Base-by-base conservation (phyloP, 306 rosid genomes). In the Vigna angularis region DNA sequence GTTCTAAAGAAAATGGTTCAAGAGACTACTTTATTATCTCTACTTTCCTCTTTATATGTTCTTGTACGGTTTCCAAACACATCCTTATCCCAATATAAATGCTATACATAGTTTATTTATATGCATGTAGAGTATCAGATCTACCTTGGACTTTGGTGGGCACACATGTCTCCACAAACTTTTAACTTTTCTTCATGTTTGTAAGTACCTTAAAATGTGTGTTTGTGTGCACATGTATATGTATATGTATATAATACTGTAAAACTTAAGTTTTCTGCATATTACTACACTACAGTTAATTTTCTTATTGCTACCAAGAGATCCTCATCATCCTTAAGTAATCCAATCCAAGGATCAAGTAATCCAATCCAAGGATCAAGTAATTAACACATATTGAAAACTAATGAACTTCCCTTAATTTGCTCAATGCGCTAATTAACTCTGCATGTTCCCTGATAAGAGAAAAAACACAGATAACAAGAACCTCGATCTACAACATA, bases 371-470 rank as follows among this genome's bases (percentile, higher is more conserved):
- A 16, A 18, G 30, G 32, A 55, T 18, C 58, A 55, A 55, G 18
- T 45, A 45, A 12, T 45, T 30, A 15, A 32, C 45, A 16, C 7
- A 34, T 62, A n/a, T 16, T 32, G 68, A 30, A 48, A 42, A 15
- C 44, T 14, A 14, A 42, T 42, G 3, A 9, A 9, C 12, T 66
- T 73, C n/a, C 26, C 69, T 44, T 24, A 24, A 22, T 57, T 66
- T 66, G 65, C 22, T 48, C 63, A 74, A 57, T 57, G 40, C 16
- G 58, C 55, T 9, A 66, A 42, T 42, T 42, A 42, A 42, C 28
- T 34, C 66, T 56, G 34, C 49, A 75, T 38, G 72, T 75, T 81
- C 45, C 20, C 10, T n/a, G 13, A 32, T 15, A 6, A 32, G 68
- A 61, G 20, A 4, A 34, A 45, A 57, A 4, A 66, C 1, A 57